Base-by-base conservation (phyloP, 2,329 filamentous ascomycete species). In the Fusarium fujikuroi region DNA sequence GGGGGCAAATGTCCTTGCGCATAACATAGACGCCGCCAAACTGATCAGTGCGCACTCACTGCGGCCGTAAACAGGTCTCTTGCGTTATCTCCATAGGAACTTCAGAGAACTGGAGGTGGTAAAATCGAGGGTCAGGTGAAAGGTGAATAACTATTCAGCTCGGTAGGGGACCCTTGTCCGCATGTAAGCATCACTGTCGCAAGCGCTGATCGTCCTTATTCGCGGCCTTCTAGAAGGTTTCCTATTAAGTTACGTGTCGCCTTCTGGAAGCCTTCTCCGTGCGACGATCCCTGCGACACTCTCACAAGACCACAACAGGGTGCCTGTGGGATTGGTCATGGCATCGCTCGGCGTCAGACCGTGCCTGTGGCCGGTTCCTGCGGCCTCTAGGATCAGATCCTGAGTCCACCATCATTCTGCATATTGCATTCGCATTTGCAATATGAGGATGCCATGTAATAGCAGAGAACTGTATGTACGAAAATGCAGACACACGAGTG, bases 11-110 rank as follows among this genome's bases (percentile, higher is more conserved):
- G 40, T 25, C 30, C 36, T 23, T 42, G 34, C 34, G 43, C 44
- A 61, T 37, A 32, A 46, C 21, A 18, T 28, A 36, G 46, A 30
- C 42, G 30, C 36, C 32, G n/a, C 25, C 16, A 12, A 19, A 50
- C 23, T 34, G 66, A 64, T 46, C 65, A 64, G 43, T 69, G 66
- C 64, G 34, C 40, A 42, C 46, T 40, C 61, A 36, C 25, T 63
- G 49, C 57, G 60, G 64, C 50, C 43, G 44, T n/a, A 30, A 16
- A 49, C 36, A 30, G 19, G n/a, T 34, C 25, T 39, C 43, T 23
- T 50, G 42, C 36, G 32, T 68, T 44, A 34, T 68, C 43, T 39
- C 23, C 40, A 23, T 36, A 11, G 18, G 28, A 28, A 36, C 46
- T 43, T 56, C 16, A 44, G 37, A 44, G 37, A 49, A 68, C 25